Evolutionary conservation across 345 rosid species (phyloP).

Genomic region (Angophora floribunda): DNA sequence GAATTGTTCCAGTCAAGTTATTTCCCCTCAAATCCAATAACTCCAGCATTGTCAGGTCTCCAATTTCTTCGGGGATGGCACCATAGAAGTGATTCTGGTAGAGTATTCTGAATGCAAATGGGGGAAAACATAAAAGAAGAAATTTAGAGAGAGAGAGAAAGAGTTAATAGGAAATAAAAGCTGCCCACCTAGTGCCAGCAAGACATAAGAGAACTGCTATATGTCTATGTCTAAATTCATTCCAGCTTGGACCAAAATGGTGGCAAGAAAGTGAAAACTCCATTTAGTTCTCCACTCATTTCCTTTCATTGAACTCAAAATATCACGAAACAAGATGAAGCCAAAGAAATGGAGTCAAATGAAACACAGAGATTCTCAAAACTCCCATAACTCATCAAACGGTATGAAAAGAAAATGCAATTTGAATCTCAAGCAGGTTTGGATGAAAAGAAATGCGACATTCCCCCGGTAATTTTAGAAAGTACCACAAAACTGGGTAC

Average conservation of each 20-base stretch:
- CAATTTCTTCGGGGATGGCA: constrained; percentile 58
- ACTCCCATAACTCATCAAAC: not conserved
- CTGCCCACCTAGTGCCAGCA: not conserved
- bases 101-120: constrained; percentile 29
- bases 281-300: not conserved
- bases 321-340: not conserved
- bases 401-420: not conserved
- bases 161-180: not conserved
- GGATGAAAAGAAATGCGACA: not conserved
- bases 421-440: not conserved
- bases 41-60: constrained; percentile 40
- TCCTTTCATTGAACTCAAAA: not conserved
- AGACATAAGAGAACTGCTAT: not conserved
- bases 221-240: not conserved
- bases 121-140: not conserved
- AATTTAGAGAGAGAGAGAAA: not conserved
- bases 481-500: not conserved
- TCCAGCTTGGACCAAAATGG: not conserved
- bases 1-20: constrained; percentile 58
- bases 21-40: constrained; percentile 67
- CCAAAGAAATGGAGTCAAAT: too few relatives aligned
- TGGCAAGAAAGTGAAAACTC: not conserved
- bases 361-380: not conserved
- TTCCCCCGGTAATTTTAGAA: not conserved
- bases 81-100: constrained; percentile 51